Base-by-base conservation (phyloP, 2,329 filamentous ascomycete genomes). In the Karstenula rhodostoma region DNA sequence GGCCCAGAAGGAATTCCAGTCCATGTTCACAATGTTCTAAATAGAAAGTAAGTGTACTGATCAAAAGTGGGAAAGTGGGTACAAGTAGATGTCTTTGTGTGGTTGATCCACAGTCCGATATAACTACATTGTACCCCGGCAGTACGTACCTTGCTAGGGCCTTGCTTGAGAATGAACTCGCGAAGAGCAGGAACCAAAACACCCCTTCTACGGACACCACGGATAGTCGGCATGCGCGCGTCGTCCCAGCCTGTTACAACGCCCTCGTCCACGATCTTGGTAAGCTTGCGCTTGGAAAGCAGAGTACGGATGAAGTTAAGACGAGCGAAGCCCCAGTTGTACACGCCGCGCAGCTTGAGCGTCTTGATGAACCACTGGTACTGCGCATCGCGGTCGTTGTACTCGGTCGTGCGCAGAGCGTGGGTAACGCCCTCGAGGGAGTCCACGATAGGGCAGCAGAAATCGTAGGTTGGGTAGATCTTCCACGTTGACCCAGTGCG, bases 391-490 rank as follows among this genome's bases (percentile, higher is more conserved):
- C 92, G 89, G 78, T 95, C 92, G 57, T 92, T 92, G 81, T 94
- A 95, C 83, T 95, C 92, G 68, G 91, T 94, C 1, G 92, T 93
- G 68, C 92, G 86, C 59, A 95, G 84, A 8, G 92, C 92, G 74
- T 94, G 92, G 2, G 92, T 95, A 57, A 95, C 89, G 43, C 92
- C 92, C 82, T 95, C 91, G 67, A 92, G 79, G 62, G 88, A 88
- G 79, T 95, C 92, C 60, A 95, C 88, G 23, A 94, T 87, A 17
- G 92, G 92, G 79, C 90, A 93, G 65, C 91, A 91, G 74, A 94
- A 92, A 77, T 95, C 92, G 82, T 95, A 95, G 65, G 90, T 94
- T 35, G 91, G 91, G 79, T 94, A 94, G 74, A 93, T 90, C 81
- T 94, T 94, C 90, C 91, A 94, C 63, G 84, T 87, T 59, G 83